These are phyloP conservation scores for Eremochloa ophiuroides DNA, from an alignment of 176 grass and related monocot genomes.

Conservation along the genomic window DNA sequence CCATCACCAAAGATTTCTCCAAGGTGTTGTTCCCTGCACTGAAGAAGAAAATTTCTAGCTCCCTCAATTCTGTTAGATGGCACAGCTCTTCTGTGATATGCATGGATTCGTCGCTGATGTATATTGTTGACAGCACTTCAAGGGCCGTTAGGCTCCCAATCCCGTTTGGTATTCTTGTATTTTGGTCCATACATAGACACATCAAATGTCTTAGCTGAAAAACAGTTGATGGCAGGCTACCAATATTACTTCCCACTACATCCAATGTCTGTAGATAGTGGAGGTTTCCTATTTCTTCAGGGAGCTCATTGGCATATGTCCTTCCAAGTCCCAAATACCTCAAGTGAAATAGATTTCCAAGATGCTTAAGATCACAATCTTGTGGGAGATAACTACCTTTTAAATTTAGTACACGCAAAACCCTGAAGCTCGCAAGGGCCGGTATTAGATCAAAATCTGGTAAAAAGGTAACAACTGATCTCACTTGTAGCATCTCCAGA, in stretches of 20 bases:
- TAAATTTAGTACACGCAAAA: not conserved
- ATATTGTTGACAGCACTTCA: not conserved
- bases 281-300: not conserved
- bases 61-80: not conserved
- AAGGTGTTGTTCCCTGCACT: not conserved
- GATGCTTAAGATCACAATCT: not conserved
- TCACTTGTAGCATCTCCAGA: not conserved
- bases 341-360: slow-evolving; percentile 9
- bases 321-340: not conserved
- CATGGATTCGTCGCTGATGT: not conserved
- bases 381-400: not conserved
- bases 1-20: not conserved
- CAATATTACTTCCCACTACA: not conserved
- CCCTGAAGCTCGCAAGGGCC: not conserved
- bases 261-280: not conserved
- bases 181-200: not conserved
- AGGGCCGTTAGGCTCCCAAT: not conserved
- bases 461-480: not conserved
- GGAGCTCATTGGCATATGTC: not conserved
- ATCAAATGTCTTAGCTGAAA: not conserved
- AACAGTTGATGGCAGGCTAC: not conserved
- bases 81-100: not conserved
- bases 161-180: not conserved
- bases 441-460: not conserved
- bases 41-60: not conserved